Base-by-base conservation (phyloP, 1,139 yeast species). In the Magnusiomyces clavatus region DNA sequence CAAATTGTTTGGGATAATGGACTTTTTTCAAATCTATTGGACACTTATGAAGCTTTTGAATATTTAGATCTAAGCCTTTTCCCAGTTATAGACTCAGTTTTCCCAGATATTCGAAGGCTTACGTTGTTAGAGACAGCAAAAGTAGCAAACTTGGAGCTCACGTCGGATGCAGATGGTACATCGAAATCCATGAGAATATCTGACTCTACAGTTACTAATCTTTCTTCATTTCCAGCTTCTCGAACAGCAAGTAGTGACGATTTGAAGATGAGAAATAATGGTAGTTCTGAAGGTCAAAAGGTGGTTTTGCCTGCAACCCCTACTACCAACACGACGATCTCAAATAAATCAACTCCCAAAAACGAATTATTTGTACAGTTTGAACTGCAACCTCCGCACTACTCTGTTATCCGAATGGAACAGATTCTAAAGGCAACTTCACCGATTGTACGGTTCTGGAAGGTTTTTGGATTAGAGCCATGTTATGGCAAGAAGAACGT, bases 1-100 rank as follows among this genome's bases (percentile, higher is more conserved):
- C 78, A 75, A 48, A 59, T 76, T 16, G 73, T 75, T 0, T 76
- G 76, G 72, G 77, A 76, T 58, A 67, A 67, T 54, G 66, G 66
- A 1, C 58, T 65, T 36, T 54, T 70, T 17, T 58, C 58, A 4
- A 60, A 60, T 36, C 52, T 63, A 14, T 13, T 14, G 10, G 39
- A 13, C n/a, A 14, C 39, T 37, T 24, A 24, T 24, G 31, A 24
- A 24, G 31, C 31, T 24, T 24, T 24, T 10, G 50, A 51, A 38
- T 47, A 51, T 12, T 43, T 49, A 6, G 54, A 51, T 42, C 51
- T 29, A 31, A 38, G 29, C 11, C 35, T 51, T 31, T 20, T 51
- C 8, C 14, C 31, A 19, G 20, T 48, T 16, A 44, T 51, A 19
- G 36, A 43, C 13, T 46, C 36, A n/a, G 51, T 46, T 12, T 51